Percentiles rank a stretch among this genome's conserved stretches.
Evolutionary conservation across 1,139 yeast species (phyloP).

Genomic region (Debaryomycetaceae sp.): DNA sequence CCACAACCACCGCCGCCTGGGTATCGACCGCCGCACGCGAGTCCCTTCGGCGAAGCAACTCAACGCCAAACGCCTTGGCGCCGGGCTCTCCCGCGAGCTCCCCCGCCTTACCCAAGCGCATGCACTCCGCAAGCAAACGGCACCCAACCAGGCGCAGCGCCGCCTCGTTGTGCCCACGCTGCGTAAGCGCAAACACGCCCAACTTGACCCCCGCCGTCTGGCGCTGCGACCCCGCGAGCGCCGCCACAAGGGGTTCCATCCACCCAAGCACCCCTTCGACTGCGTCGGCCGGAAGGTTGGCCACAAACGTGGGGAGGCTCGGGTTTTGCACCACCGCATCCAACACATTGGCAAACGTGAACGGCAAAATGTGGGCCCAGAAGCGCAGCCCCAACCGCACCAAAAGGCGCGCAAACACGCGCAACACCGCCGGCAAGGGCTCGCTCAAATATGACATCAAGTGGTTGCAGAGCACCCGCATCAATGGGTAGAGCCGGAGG

Average conservation of each 20-base stretch:
- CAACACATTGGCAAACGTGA: constrained; percentile 46
- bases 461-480: constrained; percentile 45
- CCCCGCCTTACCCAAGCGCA: constrained; percentile 12
- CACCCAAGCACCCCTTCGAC: constrained; percentile 37
- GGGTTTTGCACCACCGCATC: constrained; percentile 50
- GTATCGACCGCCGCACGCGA: constrained; percentile 33
- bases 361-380: constrained; percentile 52
- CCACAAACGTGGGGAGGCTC: constrained; percentile 16
- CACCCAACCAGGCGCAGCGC: constrained; percentile 10
- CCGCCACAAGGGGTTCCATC: constrained; percentile 32
- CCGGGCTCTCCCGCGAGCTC: constrained; percentile 11
- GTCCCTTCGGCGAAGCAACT: constrained; percentile 27
- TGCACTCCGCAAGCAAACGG: constrained; percentile 12
- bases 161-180: constrained; percentile 6
- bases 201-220: constrained; percentile 38
- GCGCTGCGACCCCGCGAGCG: constrained; percentile 36
- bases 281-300: constrained; percentile 5
- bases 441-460: constrained; percentile 45
- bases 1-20: constrained; percentile 20
- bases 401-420: constrained; percentile 42
- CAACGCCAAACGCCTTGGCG: constrained; percentile 16
- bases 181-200: constrained; percentile 31
- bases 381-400: constrained; percentile 34
- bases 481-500: constrained; percentile 41
- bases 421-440: constrained; percentile 53